Base-by-base conservation (phyloP, 176 grass and related monocot species). In the Hsuehochloa calcarea region DNA sequence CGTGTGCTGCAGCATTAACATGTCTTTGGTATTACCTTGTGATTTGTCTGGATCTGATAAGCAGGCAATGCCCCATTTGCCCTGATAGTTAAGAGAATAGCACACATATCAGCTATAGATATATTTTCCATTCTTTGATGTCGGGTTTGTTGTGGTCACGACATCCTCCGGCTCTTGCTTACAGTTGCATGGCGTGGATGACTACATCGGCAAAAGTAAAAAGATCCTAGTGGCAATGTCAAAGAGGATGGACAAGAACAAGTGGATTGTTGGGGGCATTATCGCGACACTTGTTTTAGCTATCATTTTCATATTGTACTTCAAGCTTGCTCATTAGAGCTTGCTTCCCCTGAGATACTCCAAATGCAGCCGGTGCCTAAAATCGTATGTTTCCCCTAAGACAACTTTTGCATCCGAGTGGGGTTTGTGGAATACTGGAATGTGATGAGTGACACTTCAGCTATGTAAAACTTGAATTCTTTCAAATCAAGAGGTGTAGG, bases 201-300 rank as follows among this genome's bases (percentile, higher is more conserved):
- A 97, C 56, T 88, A 90, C 71, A 68, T 95, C 34, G 82, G 90
- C 29, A 97, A 97, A 85, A 97, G 95, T 75, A 97, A 94, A 89
- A 97, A 93, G 83, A 95, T 97, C 56, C 83, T 95, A 31, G 82
- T 82, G 10, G 79, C 85, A 80, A 95, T 97, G 95, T 93, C 90
- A 44, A 97, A 95, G 77, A 97, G 95, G 90, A 95, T 97, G 86
- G 95, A 97, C 76, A 92, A 89, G 61, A 97, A 97, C 89, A 97
- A 97, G 61, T 97, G 95, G 95, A 93, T 95, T 41, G 88, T 93
- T 44, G 89, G 90, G 17, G 87, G 92, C 4, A 91, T 93, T 34
- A 95, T 97, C 4, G 71, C 65, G 6, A 68, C 79, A 19, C 95
- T 97, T 4, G 82, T 87, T 45, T 63, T 97, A 29, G 85, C 95